Evolutionary conservation across 2,329 filamentous ascomycete species (phyloP), one percentile per base, ranked within the genome.

Genomic region (Orbilia brochopaga): DNA sequence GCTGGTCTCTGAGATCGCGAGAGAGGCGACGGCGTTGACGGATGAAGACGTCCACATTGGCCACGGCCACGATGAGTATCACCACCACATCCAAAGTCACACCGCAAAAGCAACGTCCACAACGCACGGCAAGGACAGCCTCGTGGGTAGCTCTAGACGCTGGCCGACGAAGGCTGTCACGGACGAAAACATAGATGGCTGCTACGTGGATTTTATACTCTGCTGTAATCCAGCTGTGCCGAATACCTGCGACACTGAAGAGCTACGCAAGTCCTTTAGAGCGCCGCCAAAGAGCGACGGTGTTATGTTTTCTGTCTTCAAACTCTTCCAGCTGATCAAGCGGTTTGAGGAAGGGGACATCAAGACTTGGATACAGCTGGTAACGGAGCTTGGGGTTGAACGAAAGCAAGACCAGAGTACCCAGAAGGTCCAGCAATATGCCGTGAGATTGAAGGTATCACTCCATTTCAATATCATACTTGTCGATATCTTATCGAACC

Each of bases 351-450:
- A 82, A 21, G 92, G 90, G 77, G 90, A 96, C 77, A 87, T 97
- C 79, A 94, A 92, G 80, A 96, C 92, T 0, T 97, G 92, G 92
- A 90, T 90, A 44, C 90, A 96, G 78, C 79, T 97, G 75, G 92
- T 91, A 0, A 85, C 92, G 59, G 89, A 89, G 76, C 82, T 97
- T n/a, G 92, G 93, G 8, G 93, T 96, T 15, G 90, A 95, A 77
- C 83, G 87, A 23, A 87, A 89, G 69, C 94, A 93, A 79, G 90
- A 91, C 24, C 90, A 95, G 80, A 96, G 91, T 78, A 88, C 90
- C 1, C 93, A 97, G 78, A 96, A 96, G 79, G 89, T 97, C 66
- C 91, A 96, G 79, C 92, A 97, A 79, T 97, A 96, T 82, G 91
- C 91, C 48, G 92, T 97, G 52, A 86, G 92, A 67, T 81, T 97